Base-by-base conservation (phyloP, 306 rosid species). In the Gynostemma pentaphyllum region DNA sequence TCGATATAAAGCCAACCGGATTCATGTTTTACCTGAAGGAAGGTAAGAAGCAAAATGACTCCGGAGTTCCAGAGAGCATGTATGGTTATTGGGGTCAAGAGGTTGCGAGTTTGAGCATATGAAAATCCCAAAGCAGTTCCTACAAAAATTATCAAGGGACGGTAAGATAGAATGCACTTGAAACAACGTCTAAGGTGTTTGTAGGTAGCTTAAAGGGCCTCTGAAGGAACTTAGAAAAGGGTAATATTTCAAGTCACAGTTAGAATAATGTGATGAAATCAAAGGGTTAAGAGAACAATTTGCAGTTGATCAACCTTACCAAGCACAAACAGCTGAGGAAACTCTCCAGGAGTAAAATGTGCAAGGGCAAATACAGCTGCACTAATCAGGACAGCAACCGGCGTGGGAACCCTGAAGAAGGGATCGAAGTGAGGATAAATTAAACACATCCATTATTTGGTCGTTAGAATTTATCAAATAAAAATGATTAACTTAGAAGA, bases 61-160 rank as follows among this genome's bases (percentile, higher is more conserved):
- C 97, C 95, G 0, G 97, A 88, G 73, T 94, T 94, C 97, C 99
- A 94, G 60, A 94, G 69, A 1, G 95, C 94, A 74, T 94, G 99
- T 66, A 94, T 84, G 34, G 95, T 86, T 76, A 94, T 88, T n/a
- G 97, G 97, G 52, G 97, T 94, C 39, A 88, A 76, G 69, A 94
- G 97, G 75, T 94, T 94, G 71, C 60, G 97, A 57, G 99, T 94
- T 81, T 94, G 99, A 80, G 99, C 94, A 49, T 88, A 94, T 5
- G 99, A 88, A 70, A 88, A 70, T 75, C 99, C 97, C 79, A 94
- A 69, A 70, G 87, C 95, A 82, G 78, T 28, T 16, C 97, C 99
- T 94, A 65, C 46, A 75, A 1, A 67, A 71, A 63, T 62, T 61
- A 80, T 23, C 9, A 42, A 19, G 47, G 21, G 49, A 23, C 47